These are phyloP conservation scores for Papiliotrema flavescens DNA, from an alignment of 1,284 basidiomycete genomes.

Conservation along the genomic window DNA sequence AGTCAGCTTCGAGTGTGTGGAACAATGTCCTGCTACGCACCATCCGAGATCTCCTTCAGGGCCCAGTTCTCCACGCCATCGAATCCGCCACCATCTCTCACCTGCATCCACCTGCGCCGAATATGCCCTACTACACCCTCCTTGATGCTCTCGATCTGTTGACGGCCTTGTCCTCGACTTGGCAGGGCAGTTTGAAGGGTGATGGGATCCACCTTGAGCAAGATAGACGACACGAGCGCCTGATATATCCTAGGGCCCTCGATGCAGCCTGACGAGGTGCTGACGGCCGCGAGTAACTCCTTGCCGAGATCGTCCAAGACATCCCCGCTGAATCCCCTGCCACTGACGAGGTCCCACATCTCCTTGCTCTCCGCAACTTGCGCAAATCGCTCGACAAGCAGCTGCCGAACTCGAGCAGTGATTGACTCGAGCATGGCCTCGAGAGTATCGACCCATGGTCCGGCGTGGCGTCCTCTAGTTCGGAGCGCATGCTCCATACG, in stretches of 20 bases:
- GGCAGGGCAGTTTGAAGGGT: conserved; percentile 60
- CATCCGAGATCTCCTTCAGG: conserved; percentile 77
- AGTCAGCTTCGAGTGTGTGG: not conserved
- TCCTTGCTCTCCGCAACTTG: conserved; percentile 64
- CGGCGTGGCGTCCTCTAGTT: conserved; percentile 48
- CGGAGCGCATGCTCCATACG: conserved; percentile 34
- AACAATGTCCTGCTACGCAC: conserved; percentile 52
- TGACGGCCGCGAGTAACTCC: conserved; percentile 56
- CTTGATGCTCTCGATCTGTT: conserved; percentile 66
- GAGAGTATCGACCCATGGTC: conserved; percentile 65
- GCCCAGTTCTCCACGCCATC: conserved; percentile 76
- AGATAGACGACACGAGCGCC: conserved; percentile 67
- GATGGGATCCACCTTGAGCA: conserved; percentile 65
- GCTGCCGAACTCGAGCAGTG: conserved; percentile 60
- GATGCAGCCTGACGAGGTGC: conserved; percentile 53
- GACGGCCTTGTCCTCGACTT: conserved; percentile 61
- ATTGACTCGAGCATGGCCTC: conserved; percentile 62
- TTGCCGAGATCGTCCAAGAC: conserved; percentile 67
- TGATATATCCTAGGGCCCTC: conserved; percentile 70
- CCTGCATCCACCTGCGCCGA: conserved; percentile 63
- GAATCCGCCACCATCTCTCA: conserved; percentile 76
- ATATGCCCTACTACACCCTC: conserved; percentile 58
- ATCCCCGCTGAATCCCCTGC: conserved; percentile 66
- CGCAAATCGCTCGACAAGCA: conserved; percentile 59
- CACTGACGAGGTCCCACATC: conserved; percentile 67